These are phyloP conservation scores for Xerophyta viscosa DNA, from an alignment of 106 monocot species.

Conservation along the genomic window DNA sequence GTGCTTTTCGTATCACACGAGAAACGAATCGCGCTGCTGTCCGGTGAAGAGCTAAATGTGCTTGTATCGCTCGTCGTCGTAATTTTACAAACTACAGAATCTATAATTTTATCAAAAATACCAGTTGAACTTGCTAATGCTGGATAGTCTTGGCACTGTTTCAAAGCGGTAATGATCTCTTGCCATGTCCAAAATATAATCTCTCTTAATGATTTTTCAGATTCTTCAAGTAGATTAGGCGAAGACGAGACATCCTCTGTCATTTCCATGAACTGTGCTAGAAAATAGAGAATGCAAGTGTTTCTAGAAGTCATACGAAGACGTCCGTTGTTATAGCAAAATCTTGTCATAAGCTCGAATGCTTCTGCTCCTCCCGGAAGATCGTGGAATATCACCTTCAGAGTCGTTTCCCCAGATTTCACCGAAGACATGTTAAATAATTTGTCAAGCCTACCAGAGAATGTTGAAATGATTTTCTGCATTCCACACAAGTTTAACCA, in stretches of 20 bases:
- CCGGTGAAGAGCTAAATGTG: constrained; percentile 59
- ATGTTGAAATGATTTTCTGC: constrained; percentile 65
- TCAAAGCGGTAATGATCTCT: constrained; percentile 44
- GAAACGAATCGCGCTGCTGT: constrained; percentile 57
- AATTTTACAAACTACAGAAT: constrained; percentile 45
- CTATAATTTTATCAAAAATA: constrained; percentile 37
- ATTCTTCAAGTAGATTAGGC: constrained; percentile 29
- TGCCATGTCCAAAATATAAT: constrained; percentile 62
- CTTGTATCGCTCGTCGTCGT: constrained; percentile 31
- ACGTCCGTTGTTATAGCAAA: constrained; percentile 48
- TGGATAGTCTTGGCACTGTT: constrained; percentile 48
- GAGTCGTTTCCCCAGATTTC: constrained; percentile 15
- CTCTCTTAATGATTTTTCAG: constrained; percentile 30
- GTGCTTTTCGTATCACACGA: constrained; percentile 67
- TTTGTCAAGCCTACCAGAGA: constrained; percentile 39
- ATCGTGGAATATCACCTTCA: constrained; percentile 44
- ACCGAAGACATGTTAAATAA: constrained; percentile 23
- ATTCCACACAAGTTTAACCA: too few species aligned
- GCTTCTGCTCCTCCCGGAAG: constrained; percentile 67
- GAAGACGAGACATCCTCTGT: constrained; percentile 10
- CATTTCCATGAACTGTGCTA: constrained; percentile 56
- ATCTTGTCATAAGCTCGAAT: constrained; percentile 52
- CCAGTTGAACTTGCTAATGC: constrained; percentile 15
- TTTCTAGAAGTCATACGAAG: constrained; percentile 37
- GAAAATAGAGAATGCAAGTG: constrained; percentile 34